Evolutionary conservation across 2,329 filamentous ascomycete species (phyloP).

Genomic region (Stagonosporopsis tanaceti): DNA sequence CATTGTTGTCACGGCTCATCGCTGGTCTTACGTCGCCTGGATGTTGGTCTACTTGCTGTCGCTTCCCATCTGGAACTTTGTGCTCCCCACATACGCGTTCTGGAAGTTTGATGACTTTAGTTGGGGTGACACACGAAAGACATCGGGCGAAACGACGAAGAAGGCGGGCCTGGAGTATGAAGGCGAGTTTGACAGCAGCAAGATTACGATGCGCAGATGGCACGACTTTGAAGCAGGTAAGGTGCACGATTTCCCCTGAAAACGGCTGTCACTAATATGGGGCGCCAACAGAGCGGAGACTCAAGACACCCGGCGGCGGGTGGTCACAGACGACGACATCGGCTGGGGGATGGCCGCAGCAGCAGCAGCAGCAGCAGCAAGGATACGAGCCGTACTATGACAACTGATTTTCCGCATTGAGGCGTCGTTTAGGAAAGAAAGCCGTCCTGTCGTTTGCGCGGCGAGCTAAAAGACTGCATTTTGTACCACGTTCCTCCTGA

Average conservation of each 20-base stretch:
- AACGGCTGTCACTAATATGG: constrained; percentile 38
- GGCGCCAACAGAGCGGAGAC: constrained; percentile 51
- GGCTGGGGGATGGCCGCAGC: constrained; percentile 40
- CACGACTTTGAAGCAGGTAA: constrained; percentile 83
- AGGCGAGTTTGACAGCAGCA: constrained; percentile 96
- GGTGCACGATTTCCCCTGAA: constrained; percentile 27
- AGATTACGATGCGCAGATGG: constrained; percentile 99
- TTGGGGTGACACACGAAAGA: constrained; percentile 98
- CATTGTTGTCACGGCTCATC: constrained; percentile 92
- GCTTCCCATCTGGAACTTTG: constrained; percentile 96
- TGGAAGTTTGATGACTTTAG: constrained; percentile 99
- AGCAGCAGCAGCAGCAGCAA: constrained; percentile 38
- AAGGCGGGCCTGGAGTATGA: constrained; percentile 87
- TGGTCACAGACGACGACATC: constrained; percentile 50
- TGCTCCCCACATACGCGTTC: constrained; percentile 91
- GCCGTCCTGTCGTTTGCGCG: constrained; percentile 28
- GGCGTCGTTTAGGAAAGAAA: constrained; percentile 39
- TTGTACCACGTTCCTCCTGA: constrained; percentile 37
- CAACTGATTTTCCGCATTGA: constrained; percentile 43
- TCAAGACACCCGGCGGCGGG: constrained; percentile 48
- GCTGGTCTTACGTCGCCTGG: constrained; percentile 90
- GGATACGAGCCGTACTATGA: constrained; percentile 52
- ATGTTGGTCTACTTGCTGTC: constrained; percentile 96
- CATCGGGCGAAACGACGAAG: constrained; percentile 86
- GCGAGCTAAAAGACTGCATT: constrained; percentile 37